A percentile compares a stretch with the other conserved stretches of the same genome.
Evolutionary conservation across 331 rosid species (phyloP).

Genomic region (Quercus lobata): DNA sequence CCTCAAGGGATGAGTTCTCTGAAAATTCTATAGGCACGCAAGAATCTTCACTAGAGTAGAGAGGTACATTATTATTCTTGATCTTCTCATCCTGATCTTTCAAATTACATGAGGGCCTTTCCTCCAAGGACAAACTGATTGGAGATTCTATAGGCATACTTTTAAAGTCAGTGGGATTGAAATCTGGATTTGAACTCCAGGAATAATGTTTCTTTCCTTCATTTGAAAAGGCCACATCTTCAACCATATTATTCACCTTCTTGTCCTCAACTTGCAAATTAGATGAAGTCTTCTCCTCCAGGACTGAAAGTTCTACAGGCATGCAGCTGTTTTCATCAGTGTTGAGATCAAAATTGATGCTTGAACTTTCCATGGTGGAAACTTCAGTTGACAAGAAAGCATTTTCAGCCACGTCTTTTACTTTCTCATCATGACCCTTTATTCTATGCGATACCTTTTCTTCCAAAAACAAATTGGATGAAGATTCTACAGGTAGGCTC

Average conservation of each 20-base stretch:
- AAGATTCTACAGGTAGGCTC: conserved; percentile 23
- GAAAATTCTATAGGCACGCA: conserved; percentile 19
- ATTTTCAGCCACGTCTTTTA: conserved; percentile 20
- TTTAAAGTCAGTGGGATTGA: conserved; percentile 14
- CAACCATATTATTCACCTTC: conserved; percentile 20
- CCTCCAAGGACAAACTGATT: conserved; percentile 23
- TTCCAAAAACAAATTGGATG: not conserved
- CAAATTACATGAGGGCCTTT: conserved; percentile 22
- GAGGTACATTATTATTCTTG: conserved; percentile 22
- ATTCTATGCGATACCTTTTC: conserved; percentile 11
- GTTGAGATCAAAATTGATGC: conserved; percentile 17
- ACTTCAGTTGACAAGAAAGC: conserved; percentile 15
- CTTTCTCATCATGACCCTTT: conserved; percentile 31
- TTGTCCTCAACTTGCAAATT: conserved; percentile 24
- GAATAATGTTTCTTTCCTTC: conserved; percentile 22
- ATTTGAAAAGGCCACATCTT: conserved; percentile 26
- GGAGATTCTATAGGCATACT: conserved; percentile 19
- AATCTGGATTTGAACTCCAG: conserved; percentile 28
- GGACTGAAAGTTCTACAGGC: conserved; percentile 32
- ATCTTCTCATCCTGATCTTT: conserved; percentile 31
- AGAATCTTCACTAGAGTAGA: conserved; percentile 29
- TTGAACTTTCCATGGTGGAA: conserved; percentile 29
- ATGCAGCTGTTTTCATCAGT: conserved; percentile 19
- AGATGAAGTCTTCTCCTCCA: conserved; percentile 8
- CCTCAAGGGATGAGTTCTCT: conserved; percentile 41